Evolutionary conservation across 768 basidiomycete genomes (phyloP).

Genomic region (Lactifluus echinatus): DNA sequence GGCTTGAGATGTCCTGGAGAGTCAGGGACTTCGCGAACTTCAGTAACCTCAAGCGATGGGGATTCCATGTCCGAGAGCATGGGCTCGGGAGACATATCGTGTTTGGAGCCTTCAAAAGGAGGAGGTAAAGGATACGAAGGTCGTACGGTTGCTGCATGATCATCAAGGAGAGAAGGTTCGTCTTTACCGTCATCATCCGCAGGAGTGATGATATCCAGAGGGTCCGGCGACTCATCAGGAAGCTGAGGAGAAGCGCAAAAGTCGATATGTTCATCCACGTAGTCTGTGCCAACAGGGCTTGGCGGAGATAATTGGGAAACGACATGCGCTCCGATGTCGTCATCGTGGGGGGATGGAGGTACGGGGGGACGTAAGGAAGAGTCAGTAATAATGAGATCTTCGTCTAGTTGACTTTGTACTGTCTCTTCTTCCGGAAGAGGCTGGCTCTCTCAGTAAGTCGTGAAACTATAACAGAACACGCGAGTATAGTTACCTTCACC

Average conservation of each 20-base stretch:
- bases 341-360: not conserved
- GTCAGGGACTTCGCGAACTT: not conserved
- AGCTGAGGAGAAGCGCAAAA: not conserved
- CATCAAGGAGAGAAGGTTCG: not conserved
- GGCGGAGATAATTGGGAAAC: slow-evolving; percentile 5
- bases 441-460: not conserved
- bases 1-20: not conserved
- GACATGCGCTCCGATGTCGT: not conserved
- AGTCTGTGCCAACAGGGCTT: slow-evolving; percentile 1
- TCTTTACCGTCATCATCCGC: slow-evolving; percentile 1
- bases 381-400: slow-evolving; percentile 1
- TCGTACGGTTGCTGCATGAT: not conserved
- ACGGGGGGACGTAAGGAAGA: not conserved
- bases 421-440: slow-evolving; percentile 9
- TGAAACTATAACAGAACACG: not conserved
- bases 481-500: slow-evolving; percentile 3
- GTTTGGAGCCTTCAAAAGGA: not conserved
- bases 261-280: slow-evolving; percentile 4
- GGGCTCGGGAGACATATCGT: not conserved
- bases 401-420: slow-evolving; percentile 7
- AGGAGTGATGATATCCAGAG: slow-evolving; percentile 11
- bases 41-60: not conserved
- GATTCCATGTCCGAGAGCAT: not conserved
- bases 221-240: slow-evolving; percentile 6
- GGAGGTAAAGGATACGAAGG: not conserved